Conservation (phyloP, 2,329 filamentous ascomycete genomes). For the Monascus ruber region DNA sequence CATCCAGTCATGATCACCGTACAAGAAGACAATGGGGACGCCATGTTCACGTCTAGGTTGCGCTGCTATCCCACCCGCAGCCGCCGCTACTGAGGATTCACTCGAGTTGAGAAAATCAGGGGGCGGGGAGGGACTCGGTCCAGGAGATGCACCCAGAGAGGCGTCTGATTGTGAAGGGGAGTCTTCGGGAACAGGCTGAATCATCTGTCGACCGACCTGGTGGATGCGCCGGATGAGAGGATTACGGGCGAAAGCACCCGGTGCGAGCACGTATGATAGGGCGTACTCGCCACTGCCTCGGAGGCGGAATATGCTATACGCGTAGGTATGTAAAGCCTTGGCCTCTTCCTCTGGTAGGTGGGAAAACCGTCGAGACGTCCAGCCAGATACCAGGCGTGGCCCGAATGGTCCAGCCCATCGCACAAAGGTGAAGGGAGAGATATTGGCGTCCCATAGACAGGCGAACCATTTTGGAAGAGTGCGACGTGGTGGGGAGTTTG, state of each 20-base stretch:
- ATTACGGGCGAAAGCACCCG: slow-evolving; percentile 79
- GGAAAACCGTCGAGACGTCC: slow-evolving; percentile 86
- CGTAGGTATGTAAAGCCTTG: slow-evolving; percentile 79
- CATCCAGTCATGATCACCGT: slow-evolving; percentile 99
- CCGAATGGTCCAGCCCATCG: slow-evolving; percentile 81
- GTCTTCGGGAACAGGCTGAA: slow-evolving; percentile 18
- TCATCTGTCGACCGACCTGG: slow-evolving; percentile 64
- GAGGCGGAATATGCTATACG: slow-evolving; percentile 88
- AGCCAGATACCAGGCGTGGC: slow-evolving; percentile 83
- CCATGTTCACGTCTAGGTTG: slow-evolving; percentile 46
- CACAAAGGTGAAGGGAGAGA: slow-evolving; percentile 86
- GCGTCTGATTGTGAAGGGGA: slow-evolving; percentile 5
- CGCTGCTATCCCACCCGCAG: slow-evolving; percentile 1
- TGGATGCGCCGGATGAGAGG: slow-evolving; percentile 82
- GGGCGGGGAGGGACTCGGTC: slow-evolving; percentile 6
- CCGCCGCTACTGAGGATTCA: slow-evolving; percentile 5
- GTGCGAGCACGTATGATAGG: slow-evolving; percentile 81
- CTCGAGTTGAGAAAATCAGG: neutral
- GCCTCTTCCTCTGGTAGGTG: slow-evolving; percentile 73
- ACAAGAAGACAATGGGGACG: slow-evolving; percentile 82
- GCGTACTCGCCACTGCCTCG: slow-evolving; percentile 89
- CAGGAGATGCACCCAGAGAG: slow-evolving; percentile 3
- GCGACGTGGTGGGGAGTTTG: slow-evolving; percentile 42
- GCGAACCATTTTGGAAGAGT: slow-evolving; percentile 75
- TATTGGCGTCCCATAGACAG: slow-evolving; percentile 93